phyloP scores from a whole-genome alignment of 768 basidiomycete genomes.

The Hypholoma sublateritium region DNA sequence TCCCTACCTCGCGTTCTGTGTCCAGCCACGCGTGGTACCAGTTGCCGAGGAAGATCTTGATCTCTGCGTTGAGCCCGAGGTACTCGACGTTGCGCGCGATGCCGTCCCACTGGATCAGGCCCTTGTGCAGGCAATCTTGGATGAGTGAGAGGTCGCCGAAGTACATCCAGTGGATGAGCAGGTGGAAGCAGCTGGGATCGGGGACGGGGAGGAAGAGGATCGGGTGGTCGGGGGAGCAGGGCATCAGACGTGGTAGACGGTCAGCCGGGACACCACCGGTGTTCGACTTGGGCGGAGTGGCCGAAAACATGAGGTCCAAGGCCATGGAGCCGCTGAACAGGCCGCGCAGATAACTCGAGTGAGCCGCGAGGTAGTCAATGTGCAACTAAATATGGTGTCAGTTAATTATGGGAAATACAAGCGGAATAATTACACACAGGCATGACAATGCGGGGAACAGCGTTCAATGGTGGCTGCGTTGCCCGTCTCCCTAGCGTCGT shows the following conservation, averaged over 20 bases:
- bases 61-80: slow-evolving; percentile 70
- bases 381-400: slow-evolving; percentile 55
- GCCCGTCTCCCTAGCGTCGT: slow-evolving; percentile 47
- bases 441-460: slow-evolving; percentile 58
- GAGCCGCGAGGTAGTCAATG: slow-evolving; percentile 78
- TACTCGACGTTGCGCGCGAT: slow-evolving; percentile 89
- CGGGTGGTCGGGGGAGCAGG: slow-evolving; percentile 65
- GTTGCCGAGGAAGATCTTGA: slow-evolving; percentile 73
- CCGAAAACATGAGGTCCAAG: slow-evolving; percentile 51
- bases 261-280: slow-evolving; percentile 40
- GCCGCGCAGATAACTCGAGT: slow-evolving; percentile 70
- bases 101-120: slow-evolving; percentile 79
- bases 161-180: slow-evolving; percentile 80
- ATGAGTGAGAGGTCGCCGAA: slow-evolving; percentile 70
- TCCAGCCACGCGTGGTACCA: slow-evolving; percentile 74
- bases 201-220: slow-evolving; percentile 74
- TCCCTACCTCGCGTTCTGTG: slow-evolving; percentile 27
- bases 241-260: slow-evolving; percentile 66
- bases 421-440: slow-evolving; percentile 45
- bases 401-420: background rate
- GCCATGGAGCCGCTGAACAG: slow-evolving; percentile 70
- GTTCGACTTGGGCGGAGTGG: slow-evolving; percentile 27
- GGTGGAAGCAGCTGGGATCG: slow-evolving; percentile 68
- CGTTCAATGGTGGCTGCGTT: slow-evolving; percentile 50
- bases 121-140: slow-evolving; percentile 63